A percentile compares a stretch with the other conserved stretches of the same genome.
Evolutionary conservation across 1,284 basidiomycete species (phyloP).

Genomic region (Boletus coffeatus): DNA sequence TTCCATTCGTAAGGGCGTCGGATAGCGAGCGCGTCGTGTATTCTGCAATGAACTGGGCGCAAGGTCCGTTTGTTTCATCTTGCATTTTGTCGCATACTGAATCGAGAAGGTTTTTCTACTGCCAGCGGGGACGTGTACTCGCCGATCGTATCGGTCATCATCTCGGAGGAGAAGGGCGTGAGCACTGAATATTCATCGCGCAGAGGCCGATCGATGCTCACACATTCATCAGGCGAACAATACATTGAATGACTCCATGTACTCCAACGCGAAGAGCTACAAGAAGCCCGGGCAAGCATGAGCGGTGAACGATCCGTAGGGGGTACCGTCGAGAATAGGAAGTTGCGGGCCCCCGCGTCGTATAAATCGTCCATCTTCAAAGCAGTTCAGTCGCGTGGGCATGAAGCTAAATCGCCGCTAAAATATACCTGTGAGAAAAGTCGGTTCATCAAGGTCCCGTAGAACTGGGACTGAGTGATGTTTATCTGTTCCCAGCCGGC

Average conservation of each 20-base stretch:
- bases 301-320: slow-evolving; percentile 57
- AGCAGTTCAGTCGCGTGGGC: slow-evolving; percentile 42
- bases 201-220: not conserved
- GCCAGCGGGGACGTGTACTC: slow-evolving; percentile 37
- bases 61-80: slow-evolving; percentile 37
- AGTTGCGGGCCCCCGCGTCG: slow-evolving; percentile 50
- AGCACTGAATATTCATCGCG: slow-evolving; percentile 9
- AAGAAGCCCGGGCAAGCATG: slow-evolving; percentile 44
- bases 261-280: slow-evolving; percentile 50
- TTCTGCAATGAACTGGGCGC: slow-evolving; percentile 67
- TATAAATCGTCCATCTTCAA: slow-evolving; percentile 50
- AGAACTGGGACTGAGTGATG: slow-evolving; percentile 47
- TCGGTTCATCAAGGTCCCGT: slow-evolving; percentile 45
- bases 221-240: slow-evolving; percentile 48
- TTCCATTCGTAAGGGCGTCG: slow-evolving; percentile 67
- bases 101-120: slow-evolving; percentile 44
- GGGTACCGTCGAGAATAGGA: slow-evolving; percentile 64
- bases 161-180: slow-evolving; percentile 53
- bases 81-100: not conserved
- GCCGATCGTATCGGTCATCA: slow-evolving; percentile 46
- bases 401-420: slow-evolving; percentile 30
- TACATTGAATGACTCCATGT: slow-evolving; percentile 69
- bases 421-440: slow-evolving; percentile 48
- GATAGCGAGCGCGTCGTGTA: slow-evolving; percentile 50
- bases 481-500: slow-evolving; percentile 44